Base-by-base conservation (phyloP, 768 basidiomycete species). In the Melanogaster broomeanus region DNA sequence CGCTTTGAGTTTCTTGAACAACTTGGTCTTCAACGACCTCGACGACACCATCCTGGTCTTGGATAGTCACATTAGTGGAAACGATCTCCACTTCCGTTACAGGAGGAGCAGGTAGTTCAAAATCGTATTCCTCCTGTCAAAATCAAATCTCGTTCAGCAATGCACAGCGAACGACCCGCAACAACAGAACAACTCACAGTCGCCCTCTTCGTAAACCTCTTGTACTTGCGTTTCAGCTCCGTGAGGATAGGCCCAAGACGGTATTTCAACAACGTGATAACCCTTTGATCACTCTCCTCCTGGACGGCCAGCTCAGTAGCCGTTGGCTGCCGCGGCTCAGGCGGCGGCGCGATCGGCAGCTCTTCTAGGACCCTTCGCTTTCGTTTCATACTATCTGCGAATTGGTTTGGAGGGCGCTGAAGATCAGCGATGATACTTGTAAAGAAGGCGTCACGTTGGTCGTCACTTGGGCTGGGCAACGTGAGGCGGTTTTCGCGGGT, bases 201-300 rank as follows among this genome's bases (percentile, higher is more conserved):
- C 39, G 90, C 88, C 33, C 79, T 73, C 72, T 93, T 93, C 0
- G 85, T 88, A 64, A 97, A 95, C 58, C 88, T 78, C 77, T 93
- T 93, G 67, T 88, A 94, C 72, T 94, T 93, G 67, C 91, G 82
- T 74, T 92, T 93, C 59, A 99, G 74, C 65, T 98, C 93, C 2
- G 81, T 81, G 46, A 98, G 72, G 44, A 98, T 87, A 2, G 90
- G 90, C 2, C 90, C 90, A n/a, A 98, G 78, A n/a, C 92, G 82
- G 62, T 87, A 90, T 68, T 93, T 90, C 59, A 99, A 74, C 60
- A 94, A 69, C 40, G 93, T 90, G 45, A 92, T 77, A 24, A 86
- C 75, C 55, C 80, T 78, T 58, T 84, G 79, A 62, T 99, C 96
- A 51, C 77, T 89, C 68, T 93, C 91, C 53, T 83, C 82, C 64